Evolutionary conservation across 768 basidiomycete species (phyloP).

Genomic region (Lactarius quietus): DNA sequence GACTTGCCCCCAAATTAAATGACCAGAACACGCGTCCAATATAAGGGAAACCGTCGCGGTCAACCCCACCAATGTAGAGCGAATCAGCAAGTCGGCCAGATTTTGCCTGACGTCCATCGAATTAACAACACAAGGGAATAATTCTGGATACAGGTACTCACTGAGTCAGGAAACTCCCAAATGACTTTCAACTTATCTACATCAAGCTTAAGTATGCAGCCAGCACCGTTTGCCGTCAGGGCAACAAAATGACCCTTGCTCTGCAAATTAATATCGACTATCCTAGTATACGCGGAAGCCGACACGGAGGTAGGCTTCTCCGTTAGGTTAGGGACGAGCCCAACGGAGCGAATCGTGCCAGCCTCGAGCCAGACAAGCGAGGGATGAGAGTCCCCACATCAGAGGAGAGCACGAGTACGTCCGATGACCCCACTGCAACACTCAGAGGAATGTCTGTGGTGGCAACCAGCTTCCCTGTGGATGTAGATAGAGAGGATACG

Average conservation of each 20-base stretch:
- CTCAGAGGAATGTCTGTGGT: slow-evolving; percentile 53
- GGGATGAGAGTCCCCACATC: slow-evolving; percentile 29
- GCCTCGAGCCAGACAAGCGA: slow-evolving; percentile 55
- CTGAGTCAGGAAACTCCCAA: slow-evolving; percentile 57
- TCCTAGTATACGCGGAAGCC: slow-evolving; percentile 43
- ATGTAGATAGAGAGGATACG: slow-evolving; percentile 54
- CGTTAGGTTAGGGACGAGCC: slow-evolving; percentile 50
- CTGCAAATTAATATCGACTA: slow-evolving; percentile 62
- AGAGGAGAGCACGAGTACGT: slow-evolving; percentile 37
- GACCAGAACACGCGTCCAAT: slow-evolving; percentile 70
- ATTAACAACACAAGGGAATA: background rate
- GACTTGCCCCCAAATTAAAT: slow-evolving; percentile 47
- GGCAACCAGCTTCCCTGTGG: slow-evolving; percentile 49
- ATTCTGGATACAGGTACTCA: slow-evolving; percentile 31
- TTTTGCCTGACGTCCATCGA: slow-evolving; percentile 35
- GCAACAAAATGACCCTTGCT: slow-evolving; percentile 58
- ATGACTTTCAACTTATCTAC: slow-evolving; percentile 42
- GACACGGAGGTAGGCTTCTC: slow-evolving; percentile 45
- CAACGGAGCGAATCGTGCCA: slow-evolving; percentile 46
- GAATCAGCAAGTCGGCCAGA: slow-evolving; percentile 45
- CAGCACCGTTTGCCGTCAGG: slow-evolving; percentile 50
- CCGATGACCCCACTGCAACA: slow-evolving; percentile 35
- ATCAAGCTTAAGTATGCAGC: slow-evolving; percentile 51
- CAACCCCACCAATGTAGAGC: slow-evolving; percentile 54
- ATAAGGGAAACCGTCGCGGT: slow-evolving; percentile 48